Evolutionary conservation across 768 basidiomycete genomes (phyloP).

Genomic region (Podaxis pistillaris): DNA sequence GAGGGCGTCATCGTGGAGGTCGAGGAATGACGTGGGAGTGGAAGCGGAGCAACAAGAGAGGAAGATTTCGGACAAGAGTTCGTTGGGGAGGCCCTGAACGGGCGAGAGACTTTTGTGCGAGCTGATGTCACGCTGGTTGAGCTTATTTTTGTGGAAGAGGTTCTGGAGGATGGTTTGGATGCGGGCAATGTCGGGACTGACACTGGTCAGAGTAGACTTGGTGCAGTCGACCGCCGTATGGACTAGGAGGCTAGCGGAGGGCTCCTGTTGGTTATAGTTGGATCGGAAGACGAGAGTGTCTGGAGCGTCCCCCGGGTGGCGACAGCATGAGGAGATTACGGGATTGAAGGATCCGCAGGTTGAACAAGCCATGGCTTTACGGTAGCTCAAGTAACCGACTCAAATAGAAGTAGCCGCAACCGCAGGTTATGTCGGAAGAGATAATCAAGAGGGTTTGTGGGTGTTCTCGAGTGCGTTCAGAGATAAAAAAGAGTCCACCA

Average conservation of each 20-base stretch:
- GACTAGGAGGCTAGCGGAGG: background rate
- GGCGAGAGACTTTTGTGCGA: background rate
- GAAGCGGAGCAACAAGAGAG: background rate
- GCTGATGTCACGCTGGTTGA: too few species aligned
- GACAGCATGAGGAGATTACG: background rate
- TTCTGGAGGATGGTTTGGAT: background rate
- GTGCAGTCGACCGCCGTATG: too few species aligned
- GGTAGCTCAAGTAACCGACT: background rate
- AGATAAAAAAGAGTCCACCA: background rate
- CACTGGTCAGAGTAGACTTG: too few species aligned
- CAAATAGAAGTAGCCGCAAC: background rate
- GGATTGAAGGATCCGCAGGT: background rate
- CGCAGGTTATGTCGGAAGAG: background rate
- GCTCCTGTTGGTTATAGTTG: too few species aligned
- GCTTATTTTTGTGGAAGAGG: background rate
- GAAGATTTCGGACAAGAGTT: conserved; percentile 9
- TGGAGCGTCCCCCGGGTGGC: background rate
- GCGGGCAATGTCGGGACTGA: too few species aligned
- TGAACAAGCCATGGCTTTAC: background rate
- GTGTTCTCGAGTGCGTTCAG: background rate
- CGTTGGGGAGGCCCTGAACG: conserved; percentile 1
- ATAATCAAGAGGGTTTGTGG: background rate
- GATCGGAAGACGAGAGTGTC: background rate
- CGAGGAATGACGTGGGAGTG: background rate
- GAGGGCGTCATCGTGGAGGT: conserved; percentile 6